A percentile compares a stretch with the other conserved stretches of the same genome.
Evolutionary conservation across 805 yeast species (phyloP).

Genomic region (Zygoascus biomembranicola): DNA sequence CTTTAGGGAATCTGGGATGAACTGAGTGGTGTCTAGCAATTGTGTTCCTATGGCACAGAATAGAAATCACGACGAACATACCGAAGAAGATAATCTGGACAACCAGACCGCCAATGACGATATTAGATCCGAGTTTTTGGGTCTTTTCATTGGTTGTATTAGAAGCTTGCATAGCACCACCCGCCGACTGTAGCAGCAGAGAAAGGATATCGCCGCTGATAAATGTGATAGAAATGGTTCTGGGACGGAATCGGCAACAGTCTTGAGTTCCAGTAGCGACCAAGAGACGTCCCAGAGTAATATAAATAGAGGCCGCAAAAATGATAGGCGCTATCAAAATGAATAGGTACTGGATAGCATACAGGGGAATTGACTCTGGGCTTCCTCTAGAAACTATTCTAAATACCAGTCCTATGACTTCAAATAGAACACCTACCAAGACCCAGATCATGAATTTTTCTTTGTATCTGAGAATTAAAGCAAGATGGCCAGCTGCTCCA

Average conservation of each 20-base stretch:
- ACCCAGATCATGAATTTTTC: slow-evolving; percentile 50
- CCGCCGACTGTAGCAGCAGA: slow-evolving; percentile 59
- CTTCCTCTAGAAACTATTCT: slow-evolving; percentile 40
- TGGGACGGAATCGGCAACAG: slow-evolving; percentile 38
- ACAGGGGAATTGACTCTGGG: slow-evolving; percentile 33
- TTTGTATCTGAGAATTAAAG: slow-evolving; percentile 37
- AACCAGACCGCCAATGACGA: slow-evolving; percentile 72
- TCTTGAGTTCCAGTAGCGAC: slow-evolving; percentile 44
- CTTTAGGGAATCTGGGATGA: background rate
- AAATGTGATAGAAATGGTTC: slow-evolving; percentile 61
- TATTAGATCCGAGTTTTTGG: slow-evolving; percentile 40
- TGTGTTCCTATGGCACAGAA: slow-evolving; percentile 4
- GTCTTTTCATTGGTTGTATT: slow-evolving; percentile 27
- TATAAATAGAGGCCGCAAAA: slow-evolving; percentile 76
- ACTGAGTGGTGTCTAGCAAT: background rate
- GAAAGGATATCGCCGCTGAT: slow-evolving; percentile 60
- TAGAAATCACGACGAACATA: slow-evolving; percentile 45
- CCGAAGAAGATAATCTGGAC: slow-evolving; percentile 68
- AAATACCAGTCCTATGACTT: slow-evolving; percentile 60
- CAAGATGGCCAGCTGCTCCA: slow-evolving; percentile 34
- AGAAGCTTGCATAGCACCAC: slow-evolving; percentile 63
- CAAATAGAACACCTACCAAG: slow-evolving; percentile 45
- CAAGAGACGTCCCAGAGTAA: slow-evolving; percentile 56
- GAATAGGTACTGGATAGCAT: slow-evolving; percentile 55
- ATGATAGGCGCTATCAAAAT: slow-evolving; percentile 76